These are phyloP conservation scores for Cordyceps farinosa DNA, from an alignment of 2,329 filamentous ascomycete genomes.

Conservation along the genomic window DNA sequence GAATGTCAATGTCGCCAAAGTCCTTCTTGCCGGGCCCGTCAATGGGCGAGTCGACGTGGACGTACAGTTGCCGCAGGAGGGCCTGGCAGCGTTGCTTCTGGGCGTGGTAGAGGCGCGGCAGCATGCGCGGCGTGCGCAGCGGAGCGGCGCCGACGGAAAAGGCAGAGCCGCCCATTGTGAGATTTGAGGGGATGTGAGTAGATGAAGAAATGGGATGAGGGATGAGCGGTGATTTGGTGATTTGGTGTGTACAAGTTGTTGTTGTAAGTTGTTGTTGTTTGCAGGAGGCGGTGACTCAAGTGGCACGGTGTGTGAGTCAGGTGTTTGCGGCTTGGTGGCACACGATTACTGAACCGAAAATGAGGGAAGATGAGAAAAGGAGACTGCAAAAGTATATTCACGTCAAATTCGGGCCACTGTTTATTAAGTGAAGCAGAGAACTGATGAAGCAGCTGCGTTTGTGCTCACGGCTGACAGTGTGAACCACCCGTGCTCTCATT, in stretches of 20 bases:
- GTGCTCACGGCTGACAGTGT: not conserved
- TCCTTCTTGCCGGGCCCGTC: slow-evolving; percentile 66
- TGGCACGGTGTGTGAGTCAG: not conserved
- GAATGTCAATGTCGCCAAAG: slow-evolving; percentile 71
- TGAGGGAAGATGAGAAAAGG: not conserved
- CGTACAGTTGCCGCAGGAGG: slow-evolving; percentile 50
- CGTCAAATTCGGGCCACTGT: not conserved
- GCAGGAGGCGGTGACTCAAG: not conserved
- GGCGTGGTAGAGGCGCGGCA: slow-evolving; percentile 50
- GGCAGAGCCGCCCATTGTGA: slow-evolving; percentile 61
- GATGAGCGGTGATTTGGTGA: not conserved
- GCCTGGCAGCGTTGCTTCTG: slow-evolving; percentile 45
- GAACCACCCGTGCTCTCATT: not conserved
- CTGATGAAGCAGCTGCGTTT: not conserved
- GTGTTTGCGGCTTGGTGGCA: not conserved
- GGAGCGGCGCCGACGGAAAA: slow-evolving; percentile 47
- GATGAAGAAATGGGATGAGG: not conserved
- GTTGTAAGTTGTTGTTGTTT: too few species aligned
- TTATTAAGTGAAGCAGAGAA: not conserved
- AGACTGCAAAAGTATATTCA: not conserved
- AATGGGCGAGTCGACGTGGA: slow-evolving; percentile 55
- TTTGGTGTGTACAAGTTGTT: not conserved
- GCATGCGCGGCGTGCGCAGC: slow-evolving; percentile 65
- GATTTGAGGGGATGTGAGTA: not conserved
- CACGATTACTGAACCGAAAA: not conserved